Percentiles rank a stretch among this genome's conserved stretches.
Evolutionary conservation across 305 asterid species (phyloP).

Genomic region (Fraxinus sp.): DNA sequence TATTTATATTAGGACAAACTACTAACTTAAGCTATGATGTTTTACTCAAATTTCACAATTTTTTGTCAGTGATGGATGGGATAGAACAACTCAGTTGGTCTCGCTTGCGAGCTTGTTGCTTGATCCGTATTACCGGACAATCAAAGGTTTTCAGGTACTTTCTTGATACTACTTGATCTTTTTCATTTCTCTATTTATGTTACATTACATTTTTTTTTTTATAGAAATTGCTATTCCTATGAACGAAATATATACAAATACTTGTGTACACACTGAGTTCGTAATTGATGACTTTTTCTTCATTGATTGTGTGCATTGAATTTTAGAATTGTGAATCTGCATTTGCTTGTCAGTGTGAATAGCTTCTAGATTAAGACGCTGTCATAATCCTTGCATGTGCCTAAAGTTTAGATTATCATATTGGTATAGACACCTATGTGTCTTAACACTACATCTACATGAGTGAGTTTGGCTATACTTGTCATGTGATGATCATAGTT

Average conservation of each 20-base stretch:
- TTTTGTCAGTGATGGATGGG: constrained; percentile 95
- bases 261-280: neutral
- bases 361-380: neutral
- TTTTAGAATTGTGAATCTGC: neutral
- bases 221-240: neutral
- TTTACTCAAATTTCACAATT: constrained; percentile 21
- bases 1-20: constrained; percentile 1
- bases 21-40: constrained; percentile 14
- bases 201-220: neutral
- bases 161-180: constrained; percentile 22
- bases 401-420: neutral
- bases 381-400: neutral
- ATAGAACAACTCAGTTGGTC: constrained; percentile 92
- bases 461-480: neutral
- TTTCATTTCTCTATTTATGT: constrained; percentile 8
- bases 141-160: constrained; percentile 90
- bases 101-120: constrained; percentile 94
- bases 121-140: constrained; percentile 96
- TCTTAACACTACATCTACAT: neutral
- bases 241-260: neutral
- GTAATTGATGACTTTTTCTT: neutral
- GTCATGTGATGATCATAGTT: neutral
- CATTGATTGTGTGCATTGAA: neutral
- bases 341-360: neutral
- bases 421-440: constrained; percentile 1